Evolutionary conservation across 140 eudicot genomes (phyloP).

Genomic region (Senecio squalidus): DNA sequence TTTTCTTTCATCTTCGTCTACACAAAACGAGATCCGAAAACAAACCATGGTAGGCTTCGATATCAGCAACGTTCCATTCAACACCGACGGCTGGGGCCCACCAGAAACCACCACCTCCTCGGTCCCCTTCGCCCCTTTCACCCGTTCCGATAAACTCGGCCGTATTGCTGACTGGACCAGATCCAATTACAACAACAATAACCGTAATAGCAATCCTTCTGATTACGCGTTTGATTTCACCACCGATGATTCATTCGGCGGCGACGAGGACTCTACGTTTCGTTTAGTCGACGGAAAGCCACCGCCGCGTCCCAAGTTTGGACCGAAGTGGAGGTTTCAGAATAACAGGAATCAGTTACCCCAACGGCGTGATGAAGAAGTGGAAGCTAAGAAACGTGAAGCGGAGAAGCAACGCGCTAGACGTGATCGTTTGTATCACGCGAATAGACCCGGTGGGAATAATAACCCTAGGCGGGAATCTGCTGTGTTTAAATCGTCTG

Average conservation of each 20-base stretch:
- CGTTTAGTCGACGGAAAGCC: not conserved
- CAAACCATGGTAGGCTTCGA: constrained; percentile 53
- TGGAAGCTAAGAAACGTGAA: not conserved
- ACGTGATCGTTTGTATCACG: not conserved
- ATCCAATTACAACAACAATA: constrained; percentile 22
- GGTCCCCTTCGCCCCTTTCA: constrained; percentile 63
- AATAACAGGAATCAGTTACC: not conserved
- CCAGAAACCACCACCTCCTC: constrained; percentile 43
- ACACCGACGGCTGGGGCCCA: constrained; percentile 74
- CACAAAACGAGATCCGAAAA: too few species aligned
- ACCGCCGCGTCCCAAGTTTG: not conserved
- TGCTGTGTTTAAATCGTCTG: not conserved
- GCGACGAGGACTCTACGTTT: not conserved
- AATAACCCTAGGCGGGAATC: not conserved
- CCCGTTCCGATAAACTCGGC: constrained; percentile 66
- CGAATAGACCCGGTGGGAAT: not conserved
- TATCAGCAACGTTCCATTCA: constrained; percentile 53
- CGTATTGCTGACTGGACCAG: constrained; percentile 77
- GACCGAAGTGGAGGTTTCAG: not conserved
- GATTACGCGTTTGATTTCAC: constrained; percentile 62
- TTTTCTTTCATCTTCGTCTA: constrained; percentile 1
- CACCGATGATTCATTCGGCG: constrained; percentile 51
- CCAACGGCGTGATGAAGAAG: not conserved
- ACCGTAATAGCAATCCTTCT: constrained; percentile 9
- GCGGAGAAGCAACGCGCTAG: not conserved